phyloP scores from a whole-genome alignment of 148 eudicot species.

The Agrostemma githago region DNA sequence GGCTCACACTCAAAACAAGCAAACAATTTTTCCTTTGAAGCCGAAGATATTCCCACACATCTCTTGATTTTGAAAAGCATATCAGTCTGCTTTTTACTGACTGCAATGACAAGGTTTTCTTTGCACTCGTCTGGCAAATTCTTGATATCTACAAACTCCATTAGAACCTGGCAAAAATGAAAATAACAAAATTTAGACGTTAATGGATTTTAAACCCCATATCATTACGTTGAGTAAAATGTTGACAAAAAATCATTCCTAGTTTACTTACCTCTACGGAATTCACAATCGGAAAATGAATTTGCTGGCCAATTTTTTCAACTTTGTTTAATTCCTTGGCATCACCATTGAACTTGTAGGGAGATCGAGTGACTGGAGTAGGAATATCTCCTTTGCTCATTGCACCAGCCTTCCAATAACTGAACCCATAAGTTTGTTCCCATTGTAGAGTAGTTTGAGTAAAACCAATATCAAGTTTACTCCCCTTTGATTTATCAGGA shows the following conservation, averaged over 20 bases:
- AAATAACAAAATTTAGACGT: no score
- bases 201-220: no score
- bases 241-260: no score
- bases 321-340: constrained; percentile 28
- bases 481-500: constrained; percentile 82
- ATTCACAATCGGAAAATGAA: constrained; percentile 38
- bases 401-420: constrained; percentile 94
- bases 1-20: constrained; percentile 82
- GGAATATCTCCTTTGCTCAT: constrained; percentile 74
- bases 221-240: no score
- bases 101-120: constrained; percentile 50
- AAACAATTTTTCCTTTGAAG: constrained; percentile 60
- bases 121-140: constrained; percentile 60
- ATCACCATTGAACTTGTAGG: constrained; percentile 29
- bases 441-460: constrained; percentile 66
- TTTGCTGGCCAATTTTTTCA: constrained; percentile 21
- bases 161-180: constrained; percentile 43
- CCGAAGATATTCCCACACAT: constrained; percentile 58
- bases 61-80: constrained; percentile 51
- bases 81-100: constrained; percentile 78
- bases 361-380: constrained; percentile 48
- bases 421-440: constrained; percentile 68
- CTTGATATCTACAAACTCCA: constrained; percentile 72
- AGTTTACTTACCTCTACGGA: constrained; percentile 89
- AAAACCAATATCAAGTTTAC: constrained; percentile 75